A percentile compares a stretch with the other conserved stretches of the same genome.
These are phyloP conservation scores for Suhomyces kunorum DNA, from an alignment of 1,139 yeast genomes.

Conservation along the genomic window DNA sequence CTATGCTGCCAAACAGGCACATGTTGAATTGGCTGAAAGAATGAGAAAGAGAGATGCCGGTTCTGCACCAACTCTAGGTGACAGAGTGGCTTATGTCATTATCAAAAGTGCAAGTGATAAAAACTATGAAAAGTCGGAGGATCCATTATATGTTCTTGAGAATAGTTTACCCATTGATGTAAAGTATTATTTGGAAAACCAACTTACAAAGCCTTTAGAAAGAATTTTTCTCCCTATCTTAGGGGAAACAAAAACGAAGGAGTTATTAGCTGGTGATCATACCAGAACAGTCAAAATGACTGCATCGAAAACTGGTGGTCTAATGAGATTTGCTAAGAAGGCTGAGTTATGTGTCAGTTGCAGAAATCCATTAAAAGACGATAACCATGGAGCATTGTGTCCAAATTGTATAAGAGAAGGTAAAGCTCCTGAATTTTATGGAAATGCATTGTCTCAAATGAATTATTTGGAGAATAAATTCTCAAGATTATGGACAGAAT, in stretches of 20 bases:
- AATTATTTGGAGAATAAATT: slow-evolving; percentile 80
- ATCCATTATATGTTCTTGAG: slow-evolving; percentile 89
- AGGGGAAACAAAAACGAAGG: slow-evolving; percentile 82
- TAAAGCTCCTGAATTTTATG: slow-evolving; percentile 63
- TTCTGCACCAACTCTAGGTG: slow-evolving; percentile 95
- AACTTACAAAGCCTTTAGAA: slow-evolving; percentile 85
- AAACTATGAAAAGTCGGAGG: slow-evolving; percentile 94
- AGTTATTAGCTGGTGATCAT: slow-evolving; percentile 76
- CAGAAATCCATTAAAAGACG: slow-evolving; percentile 70
- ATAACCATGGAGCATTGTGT: slow-evolving; percentile 78
- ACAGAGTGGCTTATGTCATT: slow-evolving; percentile 96
- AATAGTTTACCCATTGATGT: slow-evolving; percentile 93
- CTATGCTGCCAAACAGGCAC: slow-evolving; percentile 96
- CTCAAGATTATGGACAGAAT: slow-evolving; percentile 94
- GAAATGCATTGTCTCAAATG: slow-evolving; percentile 76
- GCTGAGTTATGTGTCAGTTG: slow-evolving; percentile 89
- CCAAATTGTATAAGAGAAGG: slow-evolving; percentile 73
- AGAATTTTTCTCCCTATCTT: slow-evolving; percentile 95
- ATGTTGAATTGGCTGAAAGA: slow-evolving; percentile 92
- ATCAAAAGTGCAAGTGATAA: slow-evolving; percentile 82
- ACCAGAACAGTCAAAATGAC: slow-evolving; percentile 75
- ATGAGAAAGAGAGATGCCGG: slow-evolving; percentile 98
- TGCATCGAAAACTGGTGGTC: slow-evolving; percentile 70
- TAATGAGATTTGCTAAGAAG: slow-evolving; percentile 89
- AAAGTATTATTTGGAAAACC: slow-evolving; percentile 90